Conservation (phyloP, 176 grass and related monocot species). For the Phoenix roebelenii region DNA sequence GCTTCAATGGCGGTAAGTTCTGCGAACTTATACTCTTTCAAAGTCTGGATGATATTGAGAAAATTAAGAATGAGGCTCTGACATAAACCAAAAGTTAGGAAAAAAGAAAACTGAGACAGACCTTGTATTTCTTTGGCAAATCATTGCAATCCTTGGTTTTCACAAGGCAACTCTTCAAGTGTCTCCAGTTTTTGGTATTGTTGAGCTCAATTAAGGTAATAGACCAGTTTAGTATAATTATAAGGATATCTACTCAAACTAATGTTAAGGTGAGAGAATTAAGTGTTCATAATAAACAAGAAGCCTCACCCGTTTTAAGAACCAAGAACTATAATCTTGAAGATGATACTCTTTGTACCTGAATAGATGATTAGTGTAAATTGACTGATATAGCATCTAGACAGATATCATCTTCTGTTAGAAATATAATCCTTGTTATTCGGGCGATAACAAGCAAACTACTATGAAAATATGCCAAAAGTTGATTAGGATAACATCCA, state of each 20-base stretch:
- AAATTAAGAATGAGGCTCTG: background rate
- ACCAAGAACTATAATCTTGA: constrained; percentile 92
- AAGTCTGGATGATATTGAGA: constrained; percentile 41
- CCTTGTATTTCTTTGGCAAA: constrained; percentile 91
- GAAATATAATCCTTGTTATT: too few relatives aligned
- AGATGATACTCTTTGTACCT: constrained; percentile 93
- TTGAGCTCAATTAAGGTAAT: constrained; percentile 44
- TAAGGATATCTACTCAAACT: constrained; percentile 4
- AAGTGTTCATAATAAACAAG: background rate
- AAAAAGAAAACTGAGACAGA: constrained; percentile 19
- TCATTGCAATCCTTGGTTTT: constrained; percentile 78
- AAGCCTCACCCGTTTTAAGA: constrained; percentile 67
- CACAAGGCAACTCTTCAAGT: constrained; percentile 81
- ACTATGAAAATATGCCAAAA: too few relatives aligned
- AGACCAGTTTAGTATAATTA: constrained; percentile 12
- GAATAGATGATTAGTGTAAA: constrained; percentile 17
- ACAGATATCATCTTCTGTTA: too few relatives aligned
- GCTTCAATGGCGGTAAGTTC: constrained; percentile 83
- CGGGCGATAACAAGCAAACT: too few relatives aligned
- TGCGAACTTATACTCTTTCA: constrained; percentile 67
- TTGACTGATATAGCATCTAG: background rate
- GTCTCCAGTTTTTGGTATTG: constrained; percentile 66
- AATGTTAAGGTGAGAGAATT: constrained; percentile 9
- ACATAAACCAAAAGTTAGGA: background rate
- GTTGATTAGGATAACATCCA: too few relatives aligned